Evolutionary conservation across 2,329 filamentous ascomycete species (phyloP).

Genomic region (Pseudopyrenochaeta lycopersici): DNA sequence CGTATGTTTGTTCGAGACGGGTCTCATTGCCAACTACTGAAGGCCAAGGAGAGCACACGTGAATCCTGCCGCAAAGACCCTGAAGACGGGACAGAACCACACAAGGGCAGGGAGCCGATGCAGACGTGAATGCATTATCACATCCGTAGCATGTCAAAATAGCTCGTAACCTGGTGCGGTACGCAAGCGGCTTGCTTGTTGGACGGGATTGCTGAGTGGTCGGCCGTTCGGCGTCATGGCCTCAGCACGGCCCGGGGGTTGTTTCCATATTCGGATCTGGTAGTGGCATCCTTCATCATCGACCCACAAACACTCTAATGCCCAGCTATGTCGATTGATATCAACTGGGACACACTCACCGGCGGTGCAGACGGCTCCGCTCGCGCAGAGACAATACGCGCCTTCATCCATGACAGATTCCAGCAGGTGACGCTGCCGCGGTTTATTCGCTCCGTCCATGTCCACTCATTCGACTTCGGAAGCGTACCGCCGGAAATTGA

Average conservation of each 20-base stretch:
- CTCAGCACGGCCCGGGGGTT: slow-evolving; percentile 26
- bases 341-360: slow-evolving; percentile 95
- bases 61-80: slow-evolving; percentile 2
- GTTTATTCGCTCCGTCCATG: slow-evolving; percentile 95
- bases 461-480: slow-evolving; percentile 94
- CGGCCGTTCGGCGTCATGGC: slow-evolving; percentile 20
- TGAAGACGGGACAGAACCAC: slow-evolving; percentile 15
- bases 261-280: slow-evolving; percentile 28
- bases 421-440: slow-evolving; percentile 89
- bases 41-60: slow-evolving; percentile 1
- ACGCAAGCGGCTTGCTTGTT: slow-evolving; percentile 17
- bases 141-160: slow-evolving; percentile 19
- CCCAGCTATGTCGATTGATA: slow-evolving; percentile 87
- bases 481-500: slow-evolving; percentile 82
- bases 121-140: slow-evolving; percentile 27
- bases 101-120: slow-evolving; percentile 22
- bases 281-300: slow-evolving; percentile 28
- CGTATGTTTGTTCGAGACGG: background rate
- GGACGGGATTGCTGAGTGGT: slow-evolving; percentile 20
- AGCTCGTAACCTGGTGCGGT: slow-evolving; percentile 23
- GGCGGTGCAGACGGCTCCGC: slow-evolving; percentile 85
- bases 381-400: slow-evolving; percentile 85
- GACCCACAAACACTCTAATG: slow-evolving; percentile 36
- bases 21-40: background rate
- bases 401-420: slow-evolving; percentile 95